phyloP scores from a whole-genome alignment of 2,329 filamentous ascomycete genomes.

The Colletotrichum sp. region DNA sequence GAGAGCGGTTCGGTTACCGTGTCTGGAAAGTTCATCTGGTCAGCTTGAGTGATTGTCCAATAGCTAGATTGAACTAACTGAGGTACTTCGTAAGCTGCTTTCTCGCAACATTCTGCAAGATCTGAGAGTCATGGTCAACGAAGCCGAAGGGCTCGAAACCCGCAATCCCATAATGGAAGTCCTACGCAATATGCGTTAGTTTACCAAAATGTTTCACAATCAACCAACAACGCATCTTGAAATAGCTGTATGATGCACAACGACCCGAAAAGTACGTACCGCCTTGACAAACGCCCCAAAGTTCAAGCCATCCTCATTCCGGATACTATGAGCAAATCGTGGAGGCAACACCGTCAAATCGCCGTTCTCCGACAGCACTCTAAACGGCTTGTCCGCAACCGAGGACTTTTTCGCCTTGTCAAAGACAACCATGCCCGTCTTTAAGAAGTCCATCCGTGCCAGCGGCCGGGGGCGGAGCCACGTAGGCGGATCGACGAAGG shows the following conservation, averaged over 20 bases:
- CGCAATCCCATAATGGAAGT: not conserved
- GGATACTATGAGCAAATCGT: not conserved
- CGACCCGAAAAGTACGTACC: not conserved
- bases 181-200: not conserved
- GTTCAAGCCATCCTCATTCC: not conserved
- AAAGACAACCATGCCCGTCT: not conserved
- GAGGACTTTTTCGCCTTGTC: not conserved
- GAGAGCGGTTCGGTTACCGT: not conserved
- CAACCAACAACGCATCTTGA: not conserved
- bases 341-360: not conserved
- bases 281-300: not conserved
- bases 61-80: rapidly evolving
- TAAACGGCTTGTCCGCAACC: not conserved
- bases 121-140: not conserved
- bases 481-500: not conserved
- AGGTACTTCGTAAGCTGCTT: not conserved
- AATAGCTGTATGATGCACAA: too few species aligned
- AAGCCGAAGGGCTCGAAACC: not conserved
- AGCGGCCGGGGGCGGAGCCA: not conserved
- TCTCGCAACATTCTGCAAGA: not conserved
- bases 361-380: not conserved
- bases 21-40: not conserved
- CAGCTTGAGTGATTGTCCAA: not conserved
- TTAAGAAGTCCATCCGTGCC: not conserved
- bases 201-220: rapidly evolving